These are phyloP conservation scores for Alternaria metachromatica DNA, from an alignment of 2,329 filamentous ascomycete species.

Conservation along the genomic window DNA sequence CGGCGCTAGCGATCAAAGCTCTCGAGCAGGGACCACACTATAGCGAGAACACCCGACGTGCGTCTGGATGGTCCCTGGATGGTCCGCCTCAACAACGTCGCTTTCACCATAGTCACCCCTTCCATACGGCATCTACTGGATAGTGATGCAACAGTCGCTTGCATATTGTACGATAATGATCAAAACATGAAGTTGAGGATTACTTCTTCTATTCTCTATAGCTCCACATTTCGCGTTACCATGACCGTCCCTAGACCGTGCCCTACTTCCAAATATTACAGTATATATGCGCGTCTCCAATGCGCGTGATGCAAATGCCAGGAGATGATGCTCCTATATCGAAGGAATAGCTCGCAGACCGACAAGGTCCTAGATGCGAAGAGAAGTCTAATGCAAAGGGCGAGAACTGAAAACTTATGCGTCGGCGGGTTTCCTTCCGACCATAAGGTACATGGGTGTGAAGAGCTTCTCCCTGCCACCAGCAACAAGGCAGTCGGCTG, in stretches of 20 bases:
- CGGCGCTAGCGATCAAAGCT: conserved; percentile 16
- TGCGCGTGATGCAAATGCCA: conserved; percentile 23
- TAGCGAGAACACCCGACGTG: conserved; percentile 16
- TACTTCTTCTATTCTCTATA: conserved; percentile 10
- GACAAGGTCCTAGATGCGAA: conserved; percentile 15
- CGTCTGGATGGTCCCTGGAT: neutral
- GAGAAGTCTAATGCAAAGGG: conserved; percentile 27
- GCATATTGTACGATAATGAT: neutral
- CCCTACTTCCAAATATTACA: conserved; percentile 34
- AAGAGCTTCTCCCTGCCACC: conserved; percentile 91
- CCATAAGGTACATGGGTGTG: conserved; percentile 98
- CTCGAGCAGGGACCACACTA: conserved; percentile 8
- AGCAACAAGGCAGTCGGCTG: conserved; percentile 84
- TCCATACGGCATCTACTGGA: neutral
- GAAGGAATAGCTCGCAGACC: conserved; percentile 25
- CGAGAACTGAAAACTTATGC: conserved; percentile 30
- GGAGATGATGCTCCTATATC: conserved; percentile 16
- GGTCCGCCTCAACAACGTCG: neutral
- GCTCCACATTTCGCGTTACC: conserved; percentile 27
- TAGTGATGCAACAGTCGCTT: neutral
- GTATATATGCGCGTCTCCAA: conserved; percentile 30
- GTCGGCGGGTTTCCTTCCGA: conserved; percentile 79
- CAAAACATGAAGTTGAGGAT: neutral
- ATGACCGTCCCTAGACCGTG: conserved; percentile 25
- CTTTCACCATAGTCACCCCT: neutral